These are phyloP conservation scores for Eucalyptus caleyi DNA, from an alignment of 345 rosid genomes.

Conservation along the genomic window DNA sequence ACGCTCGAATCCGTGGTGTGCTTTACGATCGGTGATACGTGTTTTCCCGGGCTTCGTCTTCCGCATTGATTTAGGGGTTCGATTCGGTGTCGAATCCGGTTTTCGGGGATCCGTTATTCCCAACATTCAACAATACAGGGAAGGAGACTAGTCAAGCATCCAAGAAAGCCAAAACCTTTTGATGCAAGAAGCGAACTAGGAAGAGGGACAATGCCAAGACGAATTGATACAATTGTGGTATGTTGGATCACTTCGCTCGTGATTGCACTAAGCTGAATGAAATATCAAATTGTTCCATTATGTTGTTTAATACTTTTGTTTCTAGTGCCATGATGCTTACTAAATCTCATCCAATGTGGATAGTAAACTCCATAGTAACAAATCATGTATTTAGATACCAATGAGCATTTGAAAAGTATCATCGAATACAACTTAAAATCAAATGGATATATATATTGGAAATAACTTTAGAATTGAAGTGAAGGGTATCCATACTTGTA, in stretches of 20 bases:
- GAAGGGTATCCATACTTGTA: neutral
- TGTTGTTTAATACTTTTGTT: neutral
- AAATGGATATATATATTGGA: neutral
- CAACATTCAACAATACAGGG: neutral
- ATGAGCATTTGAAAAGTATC: neutral
- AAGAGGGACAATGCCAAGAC: neutral
- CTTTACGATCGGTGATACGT: no score
- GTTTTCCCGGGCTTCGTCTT: no score
- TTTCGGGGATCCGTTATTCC: no score
- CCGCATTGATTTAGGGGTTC: no score
- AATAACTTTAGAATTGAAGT: neutral
- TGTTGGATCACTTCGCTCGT: neutral
- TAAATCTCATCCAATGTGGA: neutral
- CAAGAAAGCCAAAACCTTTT: neutral
- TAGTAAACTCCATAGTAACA: neutral
- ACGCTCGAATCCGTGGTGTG: no score
- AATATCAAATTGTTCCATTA: neutral
- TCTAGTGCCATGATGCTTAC: neutral
- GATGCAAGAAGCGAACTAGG: neutral
- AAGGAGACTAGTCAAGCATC: neutral
- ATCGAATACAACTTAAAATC: neutral
- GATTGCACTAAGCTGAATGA: neutral
- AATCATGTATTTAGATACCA: neutral
- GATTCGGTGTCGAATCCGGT: no score
- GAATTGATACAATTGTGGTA: neutral